Conservation (phyloP, 352 stramenopile genomes). For the Globisporangium paroecandrum region DNA sequence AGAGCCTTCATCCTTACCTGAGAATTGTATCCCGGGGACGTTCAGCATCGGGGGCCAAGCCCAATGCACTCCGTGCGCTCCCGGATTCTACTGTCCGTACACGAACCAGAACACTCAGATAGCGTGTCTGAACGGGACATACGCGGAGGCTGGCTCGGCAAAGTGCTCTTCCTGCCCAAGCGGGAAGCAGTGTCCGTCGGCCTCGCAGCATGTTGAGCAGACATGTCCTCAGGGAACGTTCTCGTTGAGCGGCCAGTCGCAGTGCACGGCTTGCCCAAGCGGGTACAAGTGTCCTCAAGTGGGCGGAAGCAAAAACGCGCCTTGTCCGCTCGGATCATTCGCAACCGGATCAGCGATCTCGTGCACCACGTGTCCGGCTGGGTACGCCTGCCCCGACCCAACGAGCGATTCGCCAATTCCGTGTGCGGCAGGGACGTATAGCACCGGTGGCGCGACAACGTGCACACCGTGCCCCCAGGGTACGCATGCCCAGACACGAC, state of each 20-base stretch:
- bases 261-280: conserved; percentile 26
- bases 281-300: conserved; percentile 49
- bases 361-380: conserved; percentile 68
- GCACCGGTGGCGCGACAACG: conserved; percentile 33
- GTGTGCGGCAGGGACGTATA: conserved; percentile 65
- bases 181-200: conserved; percentile 60
- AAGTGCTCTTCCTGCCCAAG: conserved; percentile 44
- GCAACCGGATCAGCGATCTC: conserved; percentile 29
- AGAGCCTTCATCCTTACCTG: conserved; percentile 26
- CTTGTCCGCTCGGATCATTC: conserved; percentile 42
- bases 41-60: conserved; percentile 47
- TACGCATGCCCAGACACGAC: conserved; percentile 72
- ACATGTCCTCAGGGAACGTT: conserved; percentile 63
- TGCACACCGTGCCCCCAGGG: conserved; percentile 66
- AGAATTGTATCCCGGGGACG: conserved; percentile 40
- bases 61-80: conserved; percentile 49
- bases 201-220: conserved; percentile 35
- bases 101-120: conserved; percentile 39
- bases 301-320: conserved; percentile 47
- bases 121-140: conserved; percentile 45
- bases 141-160: conserved; percentile 39
- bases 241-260: conserved; percentile 42
- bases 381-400: conserved; percentile 47
- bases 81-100: conserved; percentile 59
- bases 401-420: conserved; percentile 24